Percentiles rank a stretch among this genome's conserved stretches.
phyloP scores from a whole-genome alignment of 495 filamentous ascomycete genomes.

The Aspergillus bertholletiae region DNA sequence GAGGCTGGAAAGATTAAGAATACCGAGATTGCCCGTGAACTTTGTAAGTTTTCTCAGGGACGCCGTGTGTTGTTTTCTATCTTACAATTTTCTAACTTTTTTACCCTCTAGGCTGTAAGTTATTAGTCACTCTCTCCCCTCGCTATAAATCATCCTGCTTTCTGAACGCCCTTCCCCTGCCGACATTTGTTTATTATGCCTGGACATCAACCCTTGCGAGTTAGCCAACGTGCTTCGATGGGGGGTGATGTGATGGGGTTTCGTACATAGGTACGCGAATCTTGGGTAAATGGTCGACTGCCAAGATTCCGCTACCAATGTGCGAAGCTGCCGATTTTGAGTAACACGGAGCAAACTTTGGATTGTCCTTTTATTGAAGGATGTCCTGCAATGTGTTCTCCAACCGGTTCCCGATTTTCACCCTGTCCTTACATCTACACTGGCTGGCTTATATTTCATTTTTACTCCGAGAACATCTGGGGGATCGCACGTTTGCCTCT shows the following conservation, averaged over 20 bases:
- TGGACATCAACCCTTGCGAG: not conserved
- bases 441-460: not conserved
- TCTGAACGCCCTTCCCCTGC: not conserved
- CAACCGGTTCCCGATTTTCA: not conserved
- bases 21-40: slow-evolving; percentile 94
- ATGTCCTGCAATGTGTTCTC: not conserved
- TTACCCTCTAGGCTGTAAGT: not conserved
- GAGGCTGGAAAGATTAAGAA: slow-evolving; percentile 89
- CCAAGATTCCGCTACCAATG: not conserved
- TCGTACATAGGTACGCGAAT: not conserved
- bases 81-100: not conserved
- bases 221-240: not conserved
- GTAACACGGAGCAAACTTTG: not conserved
- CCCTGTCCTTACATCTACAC: not conserved
- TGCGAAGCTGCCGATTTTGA: not conserved
- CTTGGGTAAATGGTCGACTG: not conserved
- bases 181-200: not conserved
- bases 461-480: not conserved
- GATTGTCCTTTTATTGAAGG: too few species aligned
- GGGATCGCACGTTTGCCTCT: not conserved
- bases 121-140: not conserved
- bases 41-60: slow-evolving; percentile 64
- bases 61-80: slow-evolving; percentile 24
- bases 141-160: not conserved
- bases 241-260: not conserved